phyloP scores from a whole-genome alignment of 306 rosid genomes.

The Trifolium fragiferum region DNA sequence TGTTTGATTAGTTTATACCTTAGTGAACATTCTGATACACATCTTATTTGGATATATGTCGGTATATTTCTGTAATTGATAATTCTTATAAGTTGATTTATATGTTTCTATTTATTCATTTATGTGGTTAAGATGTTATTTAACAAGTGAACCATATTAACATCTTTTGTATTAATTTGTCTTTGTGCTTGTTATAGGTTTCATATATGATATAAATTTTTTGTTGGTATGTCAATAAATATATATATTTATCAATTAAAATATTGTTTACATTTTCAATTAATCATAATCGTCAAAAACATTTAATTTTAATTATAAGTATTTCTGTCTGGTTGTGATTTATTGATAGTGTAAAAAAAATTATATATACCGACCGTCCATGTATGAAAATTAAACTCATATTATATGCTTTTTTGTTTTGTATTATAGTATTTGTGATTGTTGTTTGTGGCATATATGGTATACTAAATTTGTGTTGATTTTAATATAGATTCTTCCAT shows the following conservation, averaged over 20 bases:
- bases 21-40: no score
- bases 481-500: constrained; percentile 62
- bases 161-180: not conserved
- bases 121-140: no score
- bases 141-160: not conserved
- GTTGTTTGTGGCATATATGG: constrained; percentile 7
- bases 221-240: not conserved
- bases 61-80: no score
- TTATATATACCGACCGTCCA: no score
- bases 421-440: not conserved
- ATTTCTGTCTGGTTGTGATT: not conserved
- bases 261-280: no score
- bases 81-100: no score
- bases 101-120: not conserved
- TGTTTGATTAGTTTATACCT: not conserved
- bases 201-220: not conserved
- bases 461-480: not conserved
- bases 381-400: no score
- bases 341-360: no score
- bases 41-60: no score
- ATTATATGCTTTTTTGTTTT: not conserved
- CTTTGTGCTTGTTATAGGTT: not conserved
- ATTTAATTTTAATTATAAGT: no score
- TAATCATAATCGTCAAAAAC: no score
- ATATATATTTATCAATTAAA: no score